Base-by-base conservation (phyloP, 2,329 filamentous ascomycete genomes). In the Monosporascus sp. region DNA sequence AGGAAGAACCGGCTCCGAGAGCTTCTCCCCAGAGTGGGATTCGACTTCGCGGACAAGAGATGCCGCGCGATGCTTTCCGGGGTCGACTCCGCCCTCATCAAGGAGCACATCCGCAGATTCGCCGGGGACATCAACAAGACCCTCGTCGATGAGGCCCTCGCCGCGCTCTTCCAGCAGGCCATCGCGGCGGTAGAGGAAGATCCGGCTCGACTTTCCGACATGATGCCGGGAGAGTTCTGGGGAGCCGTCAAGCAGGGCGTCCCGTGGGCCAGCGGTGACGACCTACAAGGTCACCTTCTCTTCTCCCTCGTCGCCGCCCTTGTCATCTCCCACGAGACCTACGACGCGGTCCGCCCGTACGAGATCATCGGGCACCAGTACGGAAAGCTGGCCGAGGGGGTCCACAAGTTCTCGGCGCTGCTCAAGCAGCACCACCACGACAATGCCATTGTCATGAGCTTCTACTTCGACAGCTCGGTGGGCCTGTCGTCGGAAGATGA, bases 341-440 rank as follows among this genome's bases (percentile, higher is more conserved):
- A 54, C 49, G 43, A 51, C 45, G 37, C 34, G 9, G 37, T 5
- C 20, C 11, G 7, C 16, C 52, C 52, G 7, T 49, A 54, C 52
- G 38, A 49, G 22, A 22, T 17, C 16, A 36, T 54, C 41, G 31
- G 48, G 36, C 37, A 54, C 52, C 52, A 54, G 45, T 54, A 54
- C 16, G 52, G 52, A 4, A 47, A 45, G 26, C 38, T 51, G 27
- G 49, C 49, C 11, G 26, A 27, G 37, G 40, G 26, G 26, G 49
- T 49, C 7, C 52, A 54, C 49, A 20, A 51, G 26, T 49, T 54
- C 40, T 47, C 48, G 3, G 16, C 5, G 16, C 37, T 51, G 20
- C 52, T 54, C 20, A 50, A 52, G 45, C 44, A 51, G 31, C 52
- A 54, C 41, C 37, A 54, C 24, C 6, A 34, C 3, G 26, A 46